A percentile compares a stretch with the other conserved stretches of the same genome.
These are phyloP conservation scores for Lasiosphaeriaceae sp. DNA, from an alignment of 495 filamentous ascomycete species.

Conservation along the genomic window DNA sequence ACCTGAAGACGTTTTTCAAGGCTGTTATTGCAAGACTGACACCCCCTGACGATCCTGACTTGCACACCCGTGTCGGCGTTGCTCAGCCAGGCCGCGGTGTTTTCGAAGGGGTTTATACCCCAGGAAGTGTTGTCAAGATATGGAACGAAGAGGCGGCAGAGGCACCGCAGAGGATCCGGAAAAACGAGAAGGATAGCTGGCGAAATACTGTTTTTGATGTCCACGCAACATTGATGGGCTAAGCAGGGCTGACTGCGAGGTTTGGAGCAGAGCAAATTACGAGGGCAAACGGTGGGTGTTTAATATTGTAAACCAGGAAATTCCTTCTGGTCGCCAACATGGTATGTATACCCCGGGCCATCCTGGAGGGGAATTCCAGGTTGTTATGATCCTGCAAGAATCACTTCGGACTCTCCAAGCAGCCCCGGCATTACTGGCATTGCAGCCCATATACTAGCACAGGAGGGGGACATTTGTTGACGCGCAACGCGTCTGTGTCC, in stretches of 20 bases:
- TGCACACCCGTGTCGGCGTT: constrained; percentile 67
- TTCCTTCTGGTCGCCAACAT: too few relatives aligned
- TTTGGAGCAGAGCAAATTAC: not conserved
- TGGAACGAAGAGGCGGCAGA: constrained; percentile 75
- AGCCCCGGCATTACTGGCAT: too few relatives aligned
- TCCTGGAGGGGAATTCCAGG: too few relatives aligned
- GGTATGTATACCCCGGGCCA: too few relatives aligned
- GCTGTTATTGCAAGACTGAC: constrained; percentile 72
- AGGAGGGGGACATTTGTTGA: too few relatives aligned
- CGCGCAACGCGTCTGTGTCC: too few relatives aligned
- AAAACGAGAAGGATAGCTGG: constrained; percentile 70
- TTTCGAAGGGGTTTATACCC: constrained; percentile 81
- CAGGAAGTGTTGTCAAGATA: constrained; percentile 79
- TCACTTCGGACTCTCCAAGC: too few relatives aligned
- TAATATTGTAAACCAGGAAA: not conserved
- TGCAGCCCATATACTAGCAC: too few relatives aligned
- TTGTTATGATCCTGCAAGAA: too few relatives aligned
- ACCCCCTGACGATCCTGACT: constrained; percentile 66
- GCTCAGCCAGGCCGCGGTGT: constrained; percentile 59
- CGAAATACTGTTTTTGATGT: constrained; percentile 84
- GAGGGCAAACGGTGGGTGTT: not conserved
- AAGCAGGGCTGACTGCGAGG: not conserved
- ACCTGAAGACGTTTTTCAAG: constrained; percentile 73
- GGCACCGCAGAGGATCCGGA: constrained; percentile 58
- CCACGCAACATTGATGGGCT: constrained; percentile 27